Conservation (phyloP, 176 grass and related monocot species). For the Rhynchospora pubera region DNA sequence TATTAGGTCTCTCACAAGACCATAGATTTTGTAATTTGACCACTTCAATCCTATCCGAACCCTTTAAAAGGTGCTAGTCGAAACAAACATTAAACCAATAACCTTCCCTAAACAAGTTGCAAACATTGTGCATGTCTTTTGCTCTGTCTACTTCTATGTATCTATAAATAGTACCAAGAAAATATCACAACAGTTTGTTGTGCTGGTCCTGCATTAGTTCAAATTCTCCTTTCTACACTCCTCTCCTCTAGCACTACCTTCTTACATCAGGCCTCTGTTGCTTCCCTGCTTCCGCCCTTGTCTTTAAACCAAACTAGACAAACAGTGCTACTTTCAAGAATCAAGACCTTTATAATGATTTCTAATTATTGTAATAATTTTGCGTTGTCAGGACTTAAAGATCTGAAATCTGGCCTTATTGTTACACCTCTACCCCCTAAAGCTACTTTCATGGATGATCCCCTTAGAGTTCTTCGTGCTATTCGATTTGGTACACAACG, state of each 20-base stretch:
- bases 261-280: background rate
- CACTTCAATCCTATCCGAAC: background rate
- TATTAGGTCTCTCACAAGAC: background rate
- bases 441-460: conserved; percentile 90
- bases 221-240: no score
- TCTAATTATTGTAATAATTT: conserved; percentile 20
- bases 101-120: background rate
- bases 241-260: background rate
- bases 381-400: conserved; percentile 57
- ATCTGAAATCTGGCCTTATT: conserved; percentile 65
- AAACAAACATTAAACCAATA: background rate
- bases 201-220: background rate
- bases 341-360: background rate
- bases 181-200: background rate
- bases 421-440: conserved; percentile 86
- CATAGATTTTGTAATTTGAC: background rate
- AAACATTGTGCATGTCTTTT: background rate
- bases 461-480: conserved; percentile 94
- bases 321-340: background rate
- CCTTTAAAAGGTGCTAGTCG: background rate
- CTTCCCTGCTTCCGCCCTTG: background rate
- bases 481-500: conserved; percentile 81
- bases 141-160: background rate
- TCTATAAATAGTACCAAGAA: background rate
- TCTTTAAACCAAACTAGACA: background rate